Conservation (phyloP, 2,329 filamentous ascomycete genomes). For the Atkinsonella texensis region DNA sequence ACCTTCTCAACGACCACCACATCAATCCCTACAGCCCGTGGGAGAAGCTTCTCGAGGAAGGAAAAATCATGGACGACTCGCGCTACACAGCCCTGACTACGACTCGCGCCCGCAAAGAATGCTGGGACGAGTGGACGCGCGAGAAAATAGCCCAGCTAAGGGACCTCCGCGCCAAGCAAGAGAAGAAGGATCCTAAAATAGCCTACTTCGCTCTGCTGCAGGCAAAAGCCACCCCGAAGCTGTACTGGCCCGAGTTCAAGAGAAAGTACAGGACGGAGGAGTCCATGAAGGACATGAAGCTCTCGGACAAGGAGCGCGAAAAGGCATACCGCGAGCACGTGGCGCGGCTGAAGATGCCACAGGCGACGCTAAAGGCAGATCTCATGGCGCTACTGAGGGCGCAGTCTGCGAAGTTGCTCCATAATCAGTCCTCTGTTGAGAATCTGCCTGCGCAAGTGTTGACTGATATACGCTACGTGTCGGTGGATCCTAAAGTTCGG, state of each 20-base stretch:
- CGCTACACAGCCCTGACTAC: constrained; percentile 76
- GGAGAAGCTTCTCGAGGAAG: constrained; percentile 80
- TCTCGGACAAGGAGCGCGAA: constrained; percentile 67
- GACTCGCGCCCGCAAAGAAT: constrained; percentile 70
- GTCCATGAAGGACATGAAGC: constrained; percentile 62
- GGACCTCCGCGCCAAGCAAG: constrained; percentile 59
- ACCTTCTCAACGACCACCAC: constrained; percentile 69
- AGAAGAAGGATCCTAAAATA: constrained; percentile 72
- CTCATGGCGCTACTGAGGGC: constrained; percentile 52
- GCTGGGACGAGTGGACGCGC: constrained; percentile 73
- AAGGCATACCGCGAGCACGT: constrained; percentile 69
- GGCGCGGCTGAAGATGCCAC: constrained; percentile 51
- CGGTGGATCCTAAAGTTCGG: constrained; percentile 46
- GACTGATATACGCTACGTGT: constrained; percentile 58
- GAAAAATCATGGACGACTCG: constrained; percentile 69
- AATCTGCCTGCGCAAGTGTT: constrained; percentile 51
- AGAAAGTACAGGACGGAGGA: constrained; percentile 76
- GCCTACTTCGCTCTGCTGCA: constrained; percentile 74
- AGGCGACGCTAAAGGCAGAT: constrained; percentile 56
- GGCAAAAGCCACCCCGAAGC: constrained; percentile 71
- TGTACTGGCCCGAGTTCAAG: constrained; percentile 97
- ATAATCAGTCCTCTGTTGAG: constrained; percentile 44
- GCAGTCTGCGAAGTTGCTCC: constrained; percentile 45
- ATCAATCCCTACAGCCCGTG: constrained; percentile 85
- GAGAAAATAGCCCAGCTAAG: constrained; percentile 63